Base-by-base conservation (phyloP, 2,329 filamentous ascomycete genomes). In the Xylaria sp. region DNA sequence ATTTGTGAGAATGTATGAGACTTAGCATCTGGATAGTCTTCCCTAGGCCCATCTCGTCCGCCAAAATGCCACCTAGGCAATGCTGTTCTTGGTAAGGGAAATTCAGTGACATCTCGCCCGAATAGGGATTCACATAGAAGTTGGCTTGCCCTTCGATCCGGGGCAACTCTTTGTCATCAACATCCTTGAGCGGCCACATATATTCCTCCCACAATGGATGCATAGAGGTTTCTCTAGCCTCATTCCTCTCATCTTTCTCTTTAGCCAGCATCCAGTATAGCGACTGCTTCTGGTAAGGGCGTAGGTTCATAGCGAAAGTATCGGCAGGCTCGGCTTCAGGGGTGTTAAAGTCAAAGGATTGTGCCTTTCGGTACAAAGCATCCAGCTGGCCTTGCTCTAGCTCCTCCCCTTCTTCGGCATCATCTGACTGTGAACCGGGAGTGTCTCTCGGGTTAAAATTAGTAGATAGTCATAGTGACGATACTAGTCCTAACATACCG, bases 1-100 rank as follows among this genome's bases (percentile, higher is more conserved):
- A 89, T 64, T 85, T 87, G 73, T 98, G 91, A 0, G 91, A 87
- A 74, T 99, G 95, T 4, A 99, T 85, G 51, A 99, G 80, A 76
- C 92, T 95, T 64, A 99, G 86, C 93, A 99, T 98, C 73, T 99
- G 94, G 54, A 99, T 98, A 0, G 95, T 99, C 79, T 99, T 99
- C 33, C 95, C 95, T 1, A 99, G 81, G 47, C 95, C 95, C 95
- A 99, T 99, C 77, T 98, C 91, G 71, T 99, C 95, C 8, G 95
- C 95, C 41, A 99, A 80, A 59, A 99, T 91, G 5, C 95, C 95
- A 44, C 95, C 95, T 0, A 97, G 81, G 68, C 95, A 99, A 73
- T 96, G 92, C 72, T 98, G 95, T 71, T 98, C 92, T 73, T 99
- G 95, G 2, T 88, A 86, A 0, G 95, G 95, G 67, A 99, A 99